Percentiles rank a stretch among this genome's conserved stretches.
phyloP scores from a whole-genome alignment of 176 grass and related monocot genomes.

The Phragmites australis region DNA sequence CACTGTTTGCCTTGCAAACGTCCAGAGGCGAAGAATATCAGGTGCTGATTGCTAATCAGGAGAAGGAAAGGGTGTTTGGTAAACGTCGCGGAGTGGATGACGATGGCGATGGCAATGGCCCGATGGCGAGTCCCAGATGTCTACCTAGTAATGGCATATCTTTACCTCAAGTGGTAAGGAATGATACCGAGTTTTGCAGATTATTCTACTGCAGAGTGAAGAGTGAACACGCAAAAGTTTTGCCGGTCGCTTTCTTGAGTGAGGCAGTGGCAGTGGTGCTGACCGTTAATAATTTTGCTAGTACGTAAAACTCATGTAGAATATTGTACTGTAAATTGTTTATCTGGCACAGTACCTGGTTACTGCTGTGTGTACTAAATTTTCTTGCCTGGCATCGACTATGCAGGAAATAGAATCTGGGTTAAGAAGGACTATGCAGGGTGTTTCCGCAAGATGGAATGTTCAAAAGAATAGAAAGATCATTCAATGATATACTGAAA shows the following conservation, averaged over 20 bases:
- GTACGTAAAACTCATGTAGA: not conserved
- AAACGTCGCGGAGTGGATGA: not conserved
- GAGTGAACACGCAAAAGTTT: not conserved
- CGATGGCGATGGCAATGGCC: not conserved
- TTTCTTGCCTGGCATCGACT: no score
- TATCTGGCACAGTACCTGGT: no score
- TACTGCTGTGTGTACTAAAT: no score
- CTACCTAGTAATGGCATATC: not conserved
- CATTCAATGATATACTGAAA: no score
- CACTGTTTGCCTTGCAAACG: no score
- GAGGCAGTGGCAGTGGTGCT: not conserved
- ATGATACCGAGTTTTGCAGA: not conserved
- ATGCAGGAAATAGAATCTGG: no score
- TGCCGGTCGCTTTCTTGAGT: not conserved
- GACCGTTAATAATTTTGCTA: not conserved
- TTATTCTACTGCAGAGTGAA: not conserved
- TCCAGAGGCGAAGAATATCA: no score
- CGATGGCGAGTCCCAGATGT: not conserved
- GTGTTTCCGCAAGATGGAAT: no score
- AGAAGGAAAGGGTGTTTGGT: no score
- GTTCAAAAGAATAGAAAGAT: no score
- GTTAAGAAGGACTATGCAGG: no score
- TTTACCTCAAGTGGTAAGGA: constrained; percentile 18
- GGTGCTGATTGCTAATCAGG: no score
- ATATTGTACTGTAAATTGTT: not conserved